phyloP scores from a whole-genome alignment of 805 yeast species.

The Saccharomycopsis sp. region DNA sequence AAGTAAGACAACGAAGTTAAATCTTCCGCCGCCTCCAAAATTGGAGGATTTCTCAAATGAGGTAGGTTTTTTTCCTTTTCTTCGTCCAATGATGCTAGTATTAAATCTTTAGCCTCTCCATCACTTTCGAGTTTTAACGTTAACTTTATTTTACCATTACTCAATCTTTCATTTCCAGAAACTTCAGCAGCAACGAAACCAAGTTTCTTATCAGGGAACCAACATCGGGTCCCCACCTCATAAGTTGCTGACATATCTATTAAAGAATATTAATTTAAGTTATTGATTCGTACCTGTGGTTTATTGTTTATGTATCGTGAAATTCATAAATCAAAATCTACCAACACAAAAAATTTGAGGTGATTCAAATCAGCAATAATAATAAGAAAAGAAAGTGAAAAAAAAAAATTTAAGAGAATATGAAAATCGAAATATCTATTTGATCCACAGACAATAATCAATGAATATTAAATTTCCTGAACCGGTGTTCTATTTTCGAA shows the following conservation, averaged over 20 bases:
- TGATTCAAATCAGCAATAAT: too few species aligned
- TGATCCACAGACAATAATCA: too few species aligned
- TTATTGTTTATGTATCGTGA: too few species aligned
- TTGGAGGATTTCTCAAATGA: constrained; percentile 83
- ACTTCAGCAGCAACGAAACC: constrained; percentile 77
- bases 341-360: too few species aligned
- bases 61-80: constrained; percentile 55
- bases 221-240: constrained; percentile 48
- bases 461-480: too few species aligned
- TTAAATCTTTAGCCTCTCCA: constrained; percentile 19
- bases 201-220: constrained; percentile 66
- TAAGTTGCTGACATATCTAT: constrained; percentile 22
- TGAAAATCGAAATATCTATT: too few species aligned
- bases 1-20: constrained; percentile 85
- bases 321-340: too few species aligned
- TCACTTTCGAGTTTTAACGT: constrained; percentile 44
- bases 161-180: constrained; percentile 32
- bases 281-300: too few species aligned
- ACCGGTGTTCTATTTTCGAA: too few species aligned
- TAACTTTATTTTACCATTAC: constrained; percentile 40
- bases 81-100: constrained; percentile 34
- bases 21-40: constrained; percentile 90
- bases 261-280: too few species aligned
- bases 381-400: too few species aligned
- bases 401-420: too few species aligned